A percentile compares a stretch with the other conserved stretches of the same genome.
These are phyloP conservation scores for Neurospora tetraspora DNA, from an alignment of 495 filamentous ascomycete species.

Conservation along the genomic window DNA sequence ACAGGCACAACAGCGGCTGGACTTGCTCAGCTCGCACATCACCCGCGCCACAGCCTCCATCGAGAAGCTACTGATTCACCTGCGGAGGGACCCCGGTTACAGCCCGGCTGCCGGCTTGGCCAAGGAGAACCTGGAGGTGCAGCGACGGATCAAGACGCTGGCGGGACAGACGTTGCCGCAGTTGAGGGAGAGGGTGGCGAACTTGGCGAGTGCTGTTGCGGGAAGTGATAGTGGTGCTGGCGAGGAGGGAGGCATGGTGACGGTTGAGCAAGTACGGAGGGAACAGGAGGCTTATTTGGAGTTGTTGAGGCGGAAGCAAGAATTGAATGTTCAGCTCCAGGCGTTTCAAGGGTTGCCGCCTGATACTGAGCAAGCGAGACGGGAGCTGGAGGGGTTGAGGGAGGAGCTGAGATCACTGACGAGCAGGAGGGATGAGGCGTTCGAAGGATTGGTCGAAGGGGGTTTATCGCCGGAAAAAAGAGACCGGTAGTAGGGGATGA, in stretches of 20 bases:
- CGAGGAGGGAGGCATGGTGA: constrained; percentile 28
- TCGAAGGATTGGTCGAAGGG: constrained; percentile 50
- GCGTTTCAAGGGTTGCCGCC: constrained; percentile 60
- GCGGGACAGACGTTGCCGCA: constrained; percentile 43
- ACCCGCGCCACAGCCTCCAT: constrained; percentile 6
- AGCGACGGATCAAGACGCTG: constrained; percentile 49
- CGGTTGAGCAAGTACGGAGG: constrained; percentile 35
- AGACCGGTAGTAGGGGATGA: not conserved
- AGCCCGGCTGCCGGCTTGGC: constrained; percentile 40
- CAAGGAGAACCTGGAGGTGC: constrained; percentile 51
- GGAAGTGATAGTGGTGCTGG: constrained; percentile 38
- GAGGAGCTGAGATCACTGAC: constrained; percentile 48
- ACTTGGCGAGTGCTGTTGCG: constrained; percentile 31
- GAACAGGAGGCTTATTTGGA: constrained; percentile 45
- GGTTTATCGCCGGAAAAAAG: constrained; percentile 28
- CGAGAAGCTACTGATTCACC: not conserved
- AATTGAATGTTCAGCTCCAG: constrained; percentile 46
- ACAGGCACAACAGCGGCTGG: constrained; percentile 31
- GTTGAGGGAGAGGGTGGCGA: constrained; percentile 32
- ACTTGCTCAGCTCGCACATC: constrained; percentile 32
- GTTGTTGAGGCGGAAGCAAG: constrained; percentile 39
- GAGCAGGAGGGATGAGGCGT: constrained; percentile 53
- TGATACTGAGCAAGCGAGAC: constrained; percentile 54
- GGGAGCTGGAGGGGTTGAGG: constrained; percentile 54
- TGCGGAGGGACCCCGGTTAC: constrained; percentile 25